phyloP scores from a whole-genome alignment of 2,329 filamentous ascomycete genomes.

The Phaeophleospora eucalypticola region DNA sequence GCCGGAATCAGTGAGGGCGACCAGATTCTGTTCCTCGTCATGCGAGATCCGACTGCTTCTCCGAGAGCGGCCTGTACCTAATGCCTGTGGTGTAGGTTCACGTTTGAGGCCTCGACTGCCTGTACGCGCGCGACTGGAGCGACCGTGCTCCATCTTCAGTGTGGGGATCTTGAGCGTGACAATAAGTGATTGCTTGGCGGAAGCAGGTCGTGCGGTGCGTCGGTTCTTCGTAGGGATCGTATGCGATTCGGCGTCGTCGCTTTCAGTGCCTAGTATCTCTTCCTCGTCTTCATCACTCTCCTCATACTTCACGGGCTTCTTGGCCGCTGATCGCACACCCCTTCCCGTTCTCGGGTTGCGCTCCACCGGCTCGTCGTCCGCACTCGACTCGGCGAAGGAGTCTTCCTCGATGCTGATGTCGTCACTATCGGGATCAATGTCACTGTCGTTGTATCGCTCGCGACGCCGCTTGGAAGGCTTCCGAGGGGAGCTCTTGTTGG shows the following conservation, averaged over 20 bases:
- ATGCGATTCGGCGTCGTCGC: conserved; percentile 24
- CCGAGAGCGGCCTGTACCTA: conserved; percentile 34
- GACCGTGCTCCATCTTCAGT: conserved; percentile 18
- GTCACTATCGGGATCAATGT: conserved; percentile 37
- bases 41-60: conserved; percentile 58
- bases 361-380: conserved; percentile 48
- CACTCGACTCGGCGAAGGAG: conserved; percentile 41
- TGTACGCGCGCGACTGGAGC: conserved; percentile 36
- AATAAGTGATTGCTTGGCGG: conserved; percentile 30
- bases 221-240: conserved; percentile 15
- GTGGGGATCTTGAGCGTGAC: conserved; percentile 40
- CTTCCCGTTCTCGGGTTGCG: conserved; percentile 54
- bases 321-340: conserved; percentile 52
- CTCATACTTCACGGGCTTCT: conserved; percentile 54
- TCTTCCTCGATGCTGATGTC: conserved; percentile 40
- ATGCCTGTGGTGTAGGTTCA: conserved; percentile 32
- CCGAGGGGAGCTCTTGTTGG: conserved; percentile 18
- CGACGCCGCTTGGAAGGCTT: conserved; percentile 34
- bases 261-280: conserved; percentile 39
- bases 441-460: conserved; percentile 43
- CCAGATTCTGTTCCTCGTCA: conserved; percentile 52
- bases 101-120: conserved; percentile 36
- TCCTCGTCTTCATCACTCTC: conserved; percentile 48
- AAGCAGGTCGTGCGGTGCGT: conserved; percentile 8
- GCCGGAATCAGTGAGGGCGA: conserved; percentile 57